A percentile compares a stretch with the other conserved stretches of the same genome.
These are phyloP conservation scores for Boletus sp. DNA, from an alignment of 768 basidiomycete genomes.

Conservation along the genomic window DNA sequence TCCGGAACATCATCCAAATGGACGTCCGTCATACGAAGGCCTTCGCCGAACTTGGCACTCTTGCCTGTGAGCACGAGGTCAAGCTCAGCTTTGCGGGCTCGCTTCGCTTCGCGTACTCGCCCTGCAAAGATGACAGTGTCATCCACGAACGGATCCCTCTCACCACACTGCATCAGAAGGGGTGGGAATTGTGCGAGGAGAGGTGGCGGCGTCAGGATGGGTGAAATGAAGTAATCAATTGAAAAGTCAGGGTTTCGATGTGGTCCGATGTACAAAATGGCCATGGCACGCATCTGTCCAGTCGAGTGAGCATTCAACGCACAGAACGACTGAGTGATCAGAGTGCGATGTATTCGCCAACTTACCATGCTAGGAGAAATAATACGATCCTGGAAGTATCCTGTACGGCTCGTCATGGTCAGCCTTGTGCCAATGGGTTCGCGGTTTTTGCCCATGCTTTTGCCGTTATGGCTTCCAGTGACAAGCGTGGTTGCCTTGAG, in stretches of 20 bases:
- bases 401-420: conserved; percentile 93
- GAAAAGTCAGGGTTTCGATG: conserved; percentile 91
- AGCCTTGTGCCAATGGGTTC: conserved; percentile 81
- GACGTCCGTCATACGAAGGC: conserved; percentile 59
- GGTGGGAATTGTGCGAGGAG: conserved; percentile 93
- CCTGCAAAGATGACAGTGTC: conserved; percentile 98
- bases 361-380: conserved; percentile 95
- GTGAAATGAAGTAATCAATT: conserved; percentile 94
- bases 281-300: conserved; percentile 98
- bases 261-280: conserved; percentile 94
- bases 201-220: conserved; percentile 81
- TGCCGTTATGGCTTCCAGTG: conserved; percentile 31
- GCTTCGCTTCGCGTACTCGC: conserved; percentile 91
- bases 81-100: conserved; percentile 73
- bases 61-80: conserved; percentile 58
- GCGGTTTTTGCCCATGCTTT: conserved; percentile 36
- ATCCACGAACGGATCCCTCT: conserved; percentile 94
- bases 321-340: not conserved
- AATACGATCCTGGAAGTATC: conserved; percentile 91
- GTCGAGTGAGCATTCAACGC: conserved; percentile 8
- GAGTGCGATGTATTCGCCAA: conserved; percentile 9
- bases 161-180: conserved; percentile 91
- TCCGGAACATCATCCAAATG: conserved; percentile 24
- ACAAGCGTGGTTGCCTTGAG: conserved; percentile 40
- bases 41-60: conserved; percentile 62